A percentile compares a stretch with the other conserved stretches of the same genome.
Evolutionary conservation across 208 protist genomes (phyloP).

Genomic region (Wallacemonas collosoma): DNA sequence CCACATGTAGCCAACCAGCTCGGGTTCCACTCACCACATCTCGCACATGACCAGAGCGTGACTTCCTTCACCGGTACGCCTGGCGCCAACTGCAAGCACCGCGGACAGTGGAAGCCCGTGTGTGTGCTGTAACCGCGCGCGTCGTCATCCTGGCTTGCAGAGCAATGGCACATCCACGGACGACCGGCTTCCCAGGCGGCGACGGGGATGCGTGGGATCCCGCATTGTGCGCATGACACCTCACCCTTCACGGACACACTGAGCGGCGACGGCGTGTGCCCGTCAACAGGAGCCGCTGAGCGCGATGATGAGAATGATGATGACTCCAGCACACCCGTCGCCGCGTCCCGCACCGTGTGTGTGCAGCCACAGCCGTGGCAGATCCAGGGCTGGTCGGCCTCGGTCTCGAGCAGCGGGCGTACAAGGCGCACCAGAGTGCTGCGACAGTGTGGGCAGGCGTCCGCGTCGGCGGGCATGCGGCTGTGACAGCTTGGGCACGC

Average conservation of each 20-base stretch:
- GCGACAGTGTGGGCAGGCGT: slow-evolving; percentile 42
- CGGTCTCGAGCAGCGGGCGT: slow-evolving; percentile 31
- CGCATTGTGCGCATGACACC: slow-evolving; percentile 38
- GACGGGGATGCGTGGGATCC: slow-evolving; percentile 29
- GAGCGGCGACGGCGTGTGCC: not conserved
- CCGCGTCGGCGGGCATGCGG: slow-evolving; percentile 23
- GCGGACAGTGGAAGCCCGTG: slow-evolving; percentile 35
- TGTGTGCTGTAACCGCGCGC: slow-evolving; percentile 12
- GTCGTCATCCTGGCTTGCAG: slow-evolving; percentile 13
- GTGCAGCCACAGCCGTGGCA: slow-evolving; percentile 38
- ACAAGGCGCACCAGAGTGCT: slow-evolving; percentile 27
- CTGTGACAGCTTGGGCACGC: slow-evolving; percentile 45
- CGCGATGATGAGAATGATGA: not conserved
- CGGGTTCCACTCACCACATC: slow-evolving; percentile 28
- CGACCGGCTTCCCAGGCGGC: slow-evolving; percentile 36
- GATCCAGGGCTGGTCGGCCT: slow-evolving; percentile 41
- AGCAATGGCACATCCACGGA: slow-evolving; percentile 48
- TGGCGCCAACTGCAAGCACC: slow-evolving; percentile 44
- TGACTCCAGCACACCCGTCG: not conserved
- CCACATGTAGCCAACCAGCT: slow-evolving; percentile 44
- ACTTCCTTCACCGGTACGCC: slow-evolving; percentile 33
- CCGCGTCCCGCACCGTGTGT: slow-evolving; percentile 24
- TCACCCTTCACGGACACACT: not conserved
- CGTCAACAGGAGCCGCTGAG: not conserved
- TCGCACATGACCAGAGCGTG: slow-evolving; percentile 52